phyloP scores from a whole-genome alignment of 768 basidiomycete species.

The Suillus brevipes region DNA sequence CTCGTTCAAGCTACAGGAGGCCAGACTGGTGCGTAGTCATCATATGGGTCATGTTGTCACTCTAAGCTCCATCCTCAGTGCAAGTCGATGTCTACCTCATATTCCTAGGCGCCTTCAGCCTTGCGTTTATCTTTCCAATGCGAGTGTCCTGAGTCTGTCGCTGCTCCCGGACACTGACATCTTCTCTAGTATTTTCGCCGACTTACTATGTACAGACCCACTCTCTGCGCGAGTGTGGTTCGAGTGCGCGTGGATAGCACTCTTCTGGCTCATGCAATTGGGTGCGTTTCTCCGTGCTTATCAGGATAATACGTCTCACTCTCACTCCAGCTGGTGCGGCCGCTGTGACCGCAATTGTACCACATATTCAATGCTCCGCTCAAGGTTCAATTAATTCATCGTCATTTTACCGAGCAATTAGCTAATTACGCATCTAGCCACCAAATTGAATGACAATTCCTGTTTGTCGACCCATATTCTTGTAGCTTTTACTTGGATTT shows the following conservation, averaged over 20 bases:
- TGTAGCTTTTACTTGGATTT: slow-evolving; percentile 61
- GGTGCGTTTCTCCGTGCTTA: slow-evolving; percentile 40
- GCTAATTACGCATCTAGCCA: slow-evolving; percentile 1
- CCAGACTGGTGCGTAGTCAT: slow-evolving; percentile 40
- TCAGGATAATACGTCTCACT: slow-evolving; percentile 3
- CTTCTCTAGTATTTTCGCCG: slow-evolving; percentile 51
- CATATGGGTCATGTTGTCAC: slow-evolving; percentile 4
- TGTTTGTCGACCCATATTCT: slow-evolving; percentile 60
- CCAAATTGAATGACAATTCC: not conserved
- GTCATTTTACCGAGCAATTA: not conserved
- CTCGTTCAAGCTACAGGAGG: slow-evolving; percentile 37
- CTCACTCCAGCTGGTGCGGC: slow-evolving; percentile 50
- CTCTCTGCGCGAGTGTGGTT: slow-evolving; percentile 69
- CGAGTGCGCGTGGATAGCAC: slow-evolving; percentile 60
- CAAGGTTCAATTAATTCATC: slow-evolving; percentile 23
- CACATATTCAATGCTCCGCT: slow-evolving; percentile 36
- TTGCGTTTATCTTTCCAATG: slow-evolving; percentile 60
- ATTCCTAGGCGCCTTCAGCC: slow-evolving; percentile 57
- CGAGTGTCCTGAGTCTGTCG: slow-evolving; percentile 31
- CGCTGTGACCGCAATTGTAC: slow-evolving; percentile 44
- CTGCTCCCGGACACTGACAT: slow-evolving; percentile 7
- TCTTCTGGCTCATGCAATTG: slow-evolving; percentile 60
- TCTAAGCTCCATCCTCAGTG: slow-evolving; percentile 29
- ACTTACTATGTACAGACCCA: slow-evolving; percentile 51
- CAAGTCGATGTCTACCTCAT: slow-evolving; percentile 61